A percentile compares a stretch with the other conserved stretches of the same genome.
These are phyloP conservation scores for Gloeostereum incarnatum DNA, from an alignment of 768 basidiomycete genomes.

Conservation along the genomic window DNA sequence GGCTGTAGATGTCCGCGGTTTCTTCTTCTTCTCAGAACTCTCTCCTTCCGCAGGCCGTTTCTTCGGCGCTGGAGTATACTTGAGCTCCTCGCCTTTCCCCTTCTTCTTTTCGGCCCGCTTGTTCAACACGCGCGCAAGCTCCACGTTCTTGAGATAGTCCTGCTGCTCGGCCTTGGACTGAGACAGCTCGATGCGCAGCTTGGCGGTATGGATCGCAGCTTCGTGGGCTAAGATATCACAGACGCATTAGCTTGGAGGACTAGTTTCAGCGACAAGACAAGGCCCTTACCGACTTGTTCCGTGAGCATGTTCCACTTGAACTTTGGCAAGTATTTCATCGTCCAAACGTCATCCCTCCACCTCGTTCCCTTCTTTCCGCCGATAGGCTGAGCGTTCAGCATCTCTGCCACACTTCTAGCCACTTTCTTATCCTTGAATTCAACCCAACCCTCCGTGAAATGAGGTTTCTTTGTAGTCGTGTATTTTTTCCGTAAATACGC, in stretches of 20 bases:
- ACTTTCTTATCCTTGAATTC: conserved; percentile 94
- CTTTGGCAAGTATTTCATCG: conserved; percentile 96
- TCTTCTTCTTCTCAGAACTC: too few relatives aligned
- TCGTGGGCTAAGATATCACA: conserved; percentile 64
- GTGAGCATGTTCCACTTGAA: conserved; percentile 99
- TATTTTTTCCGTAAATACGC: conserved; percentile 77
- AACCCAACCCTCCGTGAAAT: conserved; percentile 96
- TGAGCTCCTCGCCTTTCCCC: conserved; percentile 44
- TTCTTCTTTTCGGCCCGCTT: conserved; percentile 67
- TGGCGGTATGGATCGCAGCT: conserved; percentile 78
- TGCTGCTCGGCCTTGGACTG: conserved; percentile 85
- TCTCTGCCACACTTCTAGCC: conserved; percentile 82
- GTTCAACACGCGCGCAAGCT: conserved; percentile 78
- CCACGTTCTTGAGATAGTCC: conserved; percentile 91
- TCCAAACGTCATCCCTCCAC: conserved; percentile 98
- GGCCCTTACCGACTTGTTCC: conserved; percentile 87
- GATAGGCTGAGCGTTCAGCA: conserved; percentile 94
- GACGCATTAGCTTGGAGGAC: not conserved
- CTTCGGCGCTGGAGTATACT: too few relatives aligned
- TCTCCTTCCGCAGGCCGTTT: too few relatives aligned
- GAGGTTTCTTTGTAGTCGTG: conserved; percentile 75
- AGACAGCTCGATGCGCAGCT: conserved; percentile 84
- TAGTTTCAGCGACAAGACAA: not conserved
- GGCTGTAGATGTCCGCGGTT: too few relatives aligned
- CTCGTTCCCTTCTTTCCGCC: conserved; percentile 87